phyloP scores from a whole-genome alignment of 2,329 filamentous ascomycete genomes.

The Fusarium falciforme region DNA sequence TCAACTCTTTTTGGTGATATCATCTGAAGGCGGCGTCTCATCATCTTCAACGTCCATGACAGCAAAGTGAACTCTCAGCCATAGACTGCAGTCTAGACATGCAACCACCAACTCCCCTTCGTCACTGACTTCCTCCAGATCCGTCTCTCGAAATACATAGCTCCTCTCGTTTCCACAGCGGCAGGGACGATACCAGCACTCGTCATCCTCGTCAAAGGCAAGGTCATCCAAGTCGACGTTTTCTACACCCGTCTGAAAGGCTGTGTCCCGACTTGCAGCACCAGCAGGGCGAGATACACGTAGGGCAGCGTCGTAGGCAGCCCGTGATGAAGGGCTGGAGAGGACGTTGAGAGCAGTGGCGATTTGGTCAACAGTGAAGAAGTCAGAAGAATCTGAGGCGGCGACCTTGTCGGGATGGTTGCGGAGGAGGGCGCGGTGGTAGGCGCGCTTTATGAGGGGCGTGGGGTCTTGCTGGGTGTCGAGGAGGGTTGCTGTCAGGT shows the following conservation, averaged over 20 bases:
- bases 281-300: conserved; percentile 47
- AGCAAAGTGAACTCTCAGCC: conserved; percentile 73
- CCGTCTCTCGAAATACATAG: conserved; percentile 68
- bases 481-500: conserved; percentile 62
- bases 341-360: conserved; percentile 68
- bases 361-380: conserved; percentile 73
- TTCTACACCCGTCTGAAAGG: conserved; percentile 70
- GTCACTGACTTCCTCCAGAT: conserved; percentile 69
- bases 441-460: conserved; percentile 69
- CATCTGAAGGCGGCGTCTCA: conserved; percentile 15
- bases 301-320: conserved; percentile 66
- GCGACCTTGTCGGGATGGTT: conserved; percentile 73
- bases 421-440: conserved; percentile 71
- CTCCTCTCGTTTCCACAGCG: conserved; percentile 73
- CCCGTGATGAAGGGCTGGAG: conserved; percentile 60
- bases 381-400: conserved; percentile 40
- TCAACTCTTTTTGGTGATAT: conserved; percentile 38
- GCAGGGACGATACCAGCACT: conserved; percentile 68
- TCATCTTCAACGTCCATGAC: conserved; percentile 56
- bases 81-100: conserved; percentile 74
- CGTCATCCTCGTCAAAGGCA: conserved; percentile 59
- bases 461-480: conserved; percentile 56
- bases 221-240: conserved; percentile 75
- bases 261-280: conserved; percentile 28
- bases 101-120: conserved; percentile 72